Conservation (phyloP, 2,329 filamentous ascomycete genomes). For the Paecilomyces sp. region DNA sequence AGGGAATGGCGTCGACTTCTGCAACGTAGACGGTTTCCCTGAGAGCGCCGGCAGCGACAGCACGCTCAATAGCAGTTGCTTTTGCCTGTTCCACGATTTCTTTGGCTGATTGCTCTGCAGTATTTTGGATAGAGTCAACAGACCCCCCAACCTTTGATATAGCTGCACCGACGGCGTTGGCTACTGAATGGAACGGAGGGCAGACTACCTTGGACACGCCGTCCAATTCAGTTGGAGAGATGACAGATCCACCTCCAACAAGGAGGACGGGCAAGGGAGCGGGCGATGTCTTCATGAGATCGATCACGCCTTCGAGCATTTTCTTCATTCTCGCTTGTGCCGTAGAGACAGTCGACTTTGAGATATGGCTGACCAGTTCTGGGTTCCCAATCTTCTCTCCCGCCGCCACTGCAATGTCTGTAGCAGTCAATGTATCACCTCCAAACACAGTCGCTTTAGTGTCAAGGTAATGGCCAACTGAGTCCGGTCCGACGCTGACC, state of each 20-base stretch:
- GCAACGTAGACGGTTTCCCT: conserved; percentile 41
- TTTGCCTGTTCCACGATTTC: conserved; percentile 12
- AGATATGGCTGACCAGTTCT: conserved; percentile 11
- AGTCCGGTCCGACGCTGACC: conserved; percentile 49
- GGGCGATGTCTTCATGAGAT: conserved; percentile 49
- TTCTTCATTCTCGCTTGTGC: conserved; percentile 30
- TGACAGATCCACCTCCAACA: conserved; percentile 49
- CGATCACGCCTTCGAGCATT: conserved; percentile 45
- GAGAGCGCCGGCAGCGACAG: conserved; percentile 41
- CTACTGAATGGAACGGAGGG: conserved; percentile 46
- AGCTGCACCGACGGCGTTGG: conserved; percentile 54
- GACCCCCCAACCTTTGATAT: conserved; percentile 47
- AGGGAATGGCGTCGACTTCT: conserved; percentile 48
- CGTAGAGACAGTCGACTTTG: conserved; percentile 7
- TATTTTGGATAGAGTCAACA: conserved; percentile 43
- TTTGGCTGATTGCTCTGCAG: conserved; percentile 17
- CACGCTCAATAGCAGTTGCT: conserved; percentile 34
- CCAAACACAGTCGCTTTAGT: conserved; percentile 47
- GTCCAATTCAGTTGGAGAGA: conserved; percentile 39
- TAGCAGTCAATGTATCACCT: conserved; percentile 46
- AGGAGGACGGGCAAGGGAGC: conserved; percentile 46
- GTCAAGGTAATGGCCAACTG: conserved; percentile 47
- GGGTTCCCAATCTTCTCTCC: conserved; percentile 14
- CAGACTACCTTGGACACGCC: conserved; percentile 45
- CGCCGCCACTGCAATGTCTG: conserved; percentile 38